Evolutionary conservation across 495 filamentous ascomycete species (phyloP).

Genomic region (Lindgomyces ingoldianus): DNA sequence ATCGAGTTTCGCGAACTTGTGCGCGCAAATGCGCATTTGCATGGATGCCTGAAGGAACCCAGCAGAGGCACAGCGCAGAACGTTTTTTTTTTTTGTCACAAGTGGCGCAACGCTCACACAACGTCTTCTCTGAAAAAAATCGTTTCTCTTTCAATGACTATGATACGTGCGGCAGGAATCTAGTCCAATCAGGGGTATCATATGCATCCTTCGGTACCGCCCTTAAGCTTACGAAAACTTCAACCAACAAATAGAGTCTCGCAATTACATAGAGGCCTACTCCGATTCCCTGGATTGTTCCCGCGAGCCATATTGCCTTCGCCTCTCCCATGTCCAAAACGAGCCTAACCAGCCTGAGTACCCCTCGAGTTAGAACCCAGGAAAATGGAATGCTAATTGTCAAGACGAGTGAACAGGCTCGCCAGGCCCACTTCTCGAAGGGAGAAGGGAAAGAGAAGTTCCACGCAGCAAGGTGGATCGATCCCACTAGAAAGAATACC

Average conservation of each 20-base stretch:
- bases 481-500: neutral
- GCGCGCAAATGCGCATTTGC: neutral
- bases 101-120: too few species aligned
- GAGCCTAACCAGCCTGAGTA: neutral
- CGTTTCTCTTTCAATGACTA: too few species aligned
- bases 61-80: too few species aligned
- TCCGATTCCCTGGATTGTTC: neutral
- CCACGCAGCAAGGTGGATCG: conserved; percentile 13
- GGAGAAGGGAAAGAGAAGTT: conserved; percentile 6
- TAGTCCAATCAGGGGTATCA: conserved; percentile 8
- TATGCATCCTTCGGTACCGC: neutral
- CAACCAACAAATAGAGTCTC: conserved; percentile 10
- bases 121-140: too few species aligned
- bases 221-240: neutral
- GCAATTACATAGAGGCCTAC: conserved; percentile 5
- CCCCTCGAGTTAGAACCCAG: neutral
- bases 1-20: neutral
- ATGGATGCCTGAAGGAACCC: too few species aligned
- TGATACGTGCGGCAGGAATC: conserved; percentile 2
- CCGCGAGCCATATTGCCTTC: neutral
- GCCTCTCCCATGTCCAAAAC: neutral
- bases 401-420: neutral
- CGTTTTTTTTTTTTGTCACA: too few species aligned
- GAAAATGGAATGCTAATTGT: conserved; percentile 1
- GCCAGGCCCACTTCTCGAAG: conserved; percentile 2